Evolutionary conservation across 73 alveolate species (phyloP).

Genomic region (Symbiodinium pilosum): DNA sequence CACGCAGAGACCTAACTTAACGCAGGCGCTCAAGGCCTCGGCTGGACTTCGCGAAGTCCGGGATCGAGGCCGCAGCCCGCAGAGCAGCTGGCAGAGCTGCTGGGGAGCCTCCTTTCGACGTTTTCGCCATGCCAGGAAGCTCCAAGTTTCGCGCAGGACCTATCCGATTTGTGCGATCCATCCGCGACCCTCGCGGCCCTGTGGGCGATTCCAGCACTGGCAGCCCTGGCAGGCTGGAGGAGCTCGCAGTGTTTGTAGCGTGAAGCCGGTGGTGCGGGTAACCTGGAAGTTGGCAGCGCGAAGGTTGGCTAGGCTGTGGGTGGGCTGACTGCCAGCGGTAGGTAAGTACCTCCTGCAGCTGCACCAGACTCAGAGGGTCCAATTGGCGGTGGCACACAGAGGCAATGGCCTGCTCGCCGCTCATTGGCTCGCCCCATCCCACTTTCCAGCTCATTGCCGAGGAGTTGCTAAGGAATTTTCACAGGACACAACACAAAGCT

Average conservation of each 20-base stretch:
- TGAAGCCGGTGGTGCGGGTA: not conserved
- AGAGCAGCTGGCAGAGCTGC: not conserved
- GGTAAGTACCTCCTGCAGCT: slow-evolving; percentile 77
- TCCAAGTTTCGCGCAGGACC: too few species aligned
- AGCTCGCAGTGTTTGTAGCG: not conserved
- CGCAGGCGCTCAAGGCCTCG: not conserved
- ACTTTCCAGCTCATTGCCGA: slow-evolving; percentile 76
- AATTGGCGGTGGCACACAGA: slow-evolving; percentile 61
- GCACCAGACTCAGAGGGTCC: slow-evolving; percentile 68
- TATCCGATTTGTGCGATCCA: too few species aligned
- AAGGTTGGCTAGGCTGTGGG: not conserved
- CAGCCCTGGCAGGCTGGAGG: not conserved
- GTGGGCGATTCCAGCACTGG: not conserved
- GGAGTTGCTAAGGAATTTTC: not conserved
- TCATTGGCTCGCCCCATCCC: slow-evolving; percentile 68
- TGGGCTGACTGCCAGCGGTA: slow-evolving; percentile 53
- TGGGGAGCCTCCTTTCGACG: too few species aligned
- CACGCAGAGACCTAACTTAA: not conserved
- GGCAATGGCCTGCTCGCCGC: slow-evolving; percentile 47
- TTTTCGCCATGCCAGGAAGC: too few species aligned
- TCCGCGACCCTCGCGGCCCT: too few species aligned
- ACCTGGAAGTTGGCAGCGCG: too few species aligned
- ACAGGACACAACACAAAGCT: too few species aligned
- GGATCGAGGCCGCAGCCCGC: slow-evolving; percentile 13
- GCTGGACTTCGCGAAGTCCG: slow-evolving; percentile 1